These are phyloP conservation scores for Marasmius fiardii DNA, from an alignment of 1,284 basidiomycete species.

Conservation along the genomic window DNA sequence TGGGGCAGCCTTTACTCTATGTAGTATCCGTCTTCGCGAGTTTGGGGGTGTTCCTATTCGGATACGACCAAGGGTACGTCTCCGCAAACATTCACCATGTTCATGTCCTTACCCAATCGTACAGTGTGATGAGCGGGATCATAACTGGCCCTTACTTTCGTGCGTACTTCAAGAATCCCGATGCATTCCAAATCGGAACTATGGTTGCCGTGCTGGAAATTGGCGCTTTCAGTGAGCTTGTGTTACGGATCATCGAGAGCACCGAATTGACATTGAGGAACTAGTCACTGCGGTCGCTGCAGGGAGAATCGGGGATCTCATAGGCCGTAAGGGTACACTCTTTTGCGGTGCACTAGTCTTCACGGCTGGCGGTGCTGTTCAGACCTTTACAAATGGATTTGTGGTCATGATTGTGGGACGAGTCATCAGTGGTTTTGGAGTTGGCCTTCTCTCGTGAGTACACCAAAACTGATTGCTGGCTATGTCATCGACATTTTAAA, in stretches of 20 bases:
- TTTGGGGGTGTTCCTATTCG: conserved; percentile 90
- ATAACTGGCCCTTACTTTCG: conserved; percentile 94
- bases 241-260: background rate
- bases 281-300: conserved; percentile 88
- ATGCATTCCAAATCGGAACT: conserved; percentile 66
- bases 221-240: conserved; percentile 78
- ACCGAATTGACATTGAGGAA: conserved; percentile 6
- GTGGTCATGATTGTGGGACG: conserved; percentile 86
- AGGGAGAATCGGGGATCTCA: conserved; percentile 83
- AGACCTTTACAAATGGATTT: conserved; percentile 87
- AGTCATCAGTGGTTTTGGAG: conserved; percentile 88
- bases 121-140: conserved; percentile 85
- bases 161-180: conserved; percentile 79
- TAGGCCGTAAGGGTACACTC: conserved; percentile 87
- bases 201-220: conserved; percentile 94
- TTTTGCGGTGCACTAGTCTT: conserved; percentile 88
- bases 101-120: conserved; percentile 13
- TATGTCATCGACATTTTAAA: conserved; percentile 3
- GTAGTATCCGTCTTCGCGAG: conserved; percentile 82
- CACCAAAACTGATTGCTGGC: background rate
- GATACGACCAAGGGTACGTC: conserved; percentile 88
- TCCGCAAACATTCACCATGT: background rate
- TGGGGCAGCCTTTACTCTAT: conserved; percentile 81
- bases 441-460: conserved; percentile 86
- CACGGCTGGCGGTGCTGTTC: conserved; percentile 84